phyloP scores from a whole-genome alignment of 1,139 yeast genomes.

The Diutina mesorugosa region DNA sequence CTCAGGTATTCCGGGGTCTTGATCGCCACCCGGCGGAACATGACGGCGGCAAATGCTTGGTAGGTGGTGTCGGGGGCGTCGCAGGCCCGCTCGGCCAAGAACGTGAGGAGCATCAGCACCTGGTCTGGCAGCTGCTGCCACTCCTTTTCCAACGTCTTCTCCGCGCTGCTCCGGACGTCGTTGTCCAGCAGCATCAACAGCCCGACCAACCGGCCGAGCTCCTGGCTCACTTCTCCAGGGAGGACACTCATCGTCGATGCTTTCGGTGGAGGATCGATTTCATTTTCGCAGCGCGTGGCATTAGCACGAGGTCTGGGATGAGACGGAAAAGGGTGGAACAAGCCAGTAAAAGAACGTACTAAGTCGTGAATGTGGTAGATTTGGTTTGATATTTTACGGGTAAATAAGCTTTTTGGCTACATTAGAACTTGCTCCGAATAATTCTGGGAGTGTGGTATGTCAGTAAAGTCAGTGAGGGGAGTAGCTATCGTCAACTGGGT shows the following conservation, averaged over 20 bases:
- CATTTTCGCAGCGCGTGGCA: background rate
- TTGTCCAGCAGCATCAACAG: constrained; percentile 69
- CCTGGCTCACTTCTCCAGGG: constrained; percentile 15
- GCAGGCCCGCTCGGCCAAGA: constrained; percentile 73
- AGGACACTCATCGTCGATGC: constrained; percentile 1
- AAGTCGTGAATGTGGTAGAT: too few relatives aligned
- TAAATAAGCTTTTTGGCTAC: too few relatives aligned
- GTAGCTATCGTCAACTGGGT: too few relatives aligned
- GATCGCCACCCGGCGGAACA: constrained; percentile 77
- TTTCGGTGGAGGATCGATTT: background rate
- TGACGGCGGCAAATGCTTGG: constrained; percentile 67
- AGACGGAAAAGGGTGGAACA: too few relatives aligned
- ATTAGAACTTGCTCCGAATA: too few relatives aligned
- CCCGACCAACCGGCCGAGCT: constrained; percentile 44
- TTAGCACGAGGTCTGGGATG: background rate
- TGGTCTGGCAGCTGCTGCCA: constrained; percentile 53
- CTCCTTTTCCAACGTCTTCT: constrained; percentile 52
- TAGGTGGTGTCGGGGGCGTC: constrained; percentile 41
- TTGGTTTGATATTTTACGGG: too few relatives aligned
- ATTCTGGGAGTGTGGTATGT: too few relatives aligned
- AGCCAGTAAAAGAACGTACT: too few relatives aligned
- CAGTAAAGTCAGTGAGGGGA: too few relatives aligned
- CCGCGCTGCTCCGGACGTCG: constrained; percentile 63
- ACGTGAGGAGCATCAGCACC: constrained; percentile 59
- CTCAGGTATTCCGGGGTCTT: constrained; percentile 55